These are phyloP conservation scores for Paecilomyces dactylethromorphus DNA, from an alignment of 2,329 filamentous ascomycete genomes.

Conservation along the genomic window DNA sequence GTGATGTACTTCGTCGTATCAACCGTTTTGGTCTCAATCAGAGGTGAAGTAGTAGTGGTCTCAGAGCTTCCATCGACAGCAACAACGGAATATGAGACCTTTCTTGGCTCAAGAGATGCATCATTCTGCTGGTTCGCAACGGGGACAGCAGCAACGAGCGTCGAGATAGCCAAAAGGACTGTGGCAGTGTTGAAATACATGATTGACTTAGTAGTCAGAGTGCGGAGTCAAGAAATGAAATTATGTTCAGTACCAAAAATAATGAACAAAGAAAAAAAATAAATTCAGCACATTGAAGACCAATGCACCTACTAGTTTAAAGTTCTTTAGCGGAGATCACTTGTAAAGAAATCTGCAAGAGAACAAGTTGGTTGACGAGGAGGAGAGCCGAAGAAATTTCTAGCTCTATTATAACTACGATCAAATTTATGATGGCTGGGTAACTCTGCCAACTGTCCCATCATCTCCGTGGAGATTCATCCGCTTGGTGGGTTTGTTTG, in stretches of 20 bases:
- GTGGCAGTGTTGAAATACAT: constrained; percentile 23
- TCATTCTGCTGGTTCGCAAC: constrained; percentile 13
- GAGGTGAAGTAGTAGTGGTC: background rate
- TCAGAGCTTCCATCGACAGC: constrained; percentile 22
- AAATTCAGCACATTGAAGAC: background rate
- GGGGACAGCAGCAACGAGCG: constrained; percentile 21
- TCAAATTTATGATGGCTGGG: background rate
- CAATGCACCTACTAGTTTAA: background rate
- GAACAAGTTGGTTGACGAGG: background rate
- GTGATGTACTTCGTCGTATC: constrained; percentile 6
- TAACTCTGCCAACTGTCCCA: background rate
- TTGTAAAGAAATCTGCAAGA: background rate
- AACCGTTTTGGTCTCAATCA: constrained; percentile 8
- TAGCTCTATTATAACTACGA: background rate
- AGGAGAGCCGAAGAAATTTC: background rate
- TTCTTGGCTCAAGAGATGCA: constrained; percentile 18
- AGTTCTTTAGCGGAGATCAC: background rate
- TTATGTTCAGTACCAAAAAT: constrained; percentile 1
- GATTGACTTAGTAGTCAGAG: background rate
- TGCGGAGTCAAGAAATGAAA: constrained; percentile 1
- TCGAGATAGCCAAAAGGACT: constrained; percentile 20
- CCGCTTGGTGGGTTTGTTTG: background rate
- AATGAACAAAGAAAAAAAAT: constrained; percentile 2
- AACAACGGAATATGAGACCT: constrained; percentile 24
- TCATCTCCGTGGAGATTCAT: background rate